Conservation (phyloP, 768 basidiomycete genomes). For the Russula virescens region DNA sequence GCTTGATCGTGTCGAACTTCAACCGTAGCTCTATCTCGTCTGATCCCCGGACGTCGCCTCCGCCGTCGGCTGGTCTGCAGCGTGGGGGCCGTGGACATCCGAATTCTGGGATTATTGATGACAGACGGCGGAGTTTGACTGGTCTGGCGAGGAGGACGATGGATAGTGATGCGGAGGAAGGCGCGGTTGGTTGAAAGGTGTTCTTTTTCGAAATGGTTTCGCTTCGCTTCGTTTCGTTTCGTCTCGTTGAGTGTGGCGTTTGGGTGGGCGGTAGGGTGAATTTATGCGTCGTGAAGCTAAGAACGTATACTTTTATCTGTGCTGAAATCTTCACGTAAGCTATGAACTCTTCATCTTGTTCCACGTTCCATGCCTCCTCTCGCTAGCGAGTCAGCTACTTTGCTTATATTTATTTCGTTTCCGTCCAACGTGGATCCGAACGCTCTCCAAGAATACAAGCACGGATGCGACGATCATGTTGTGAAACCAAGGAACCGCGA, state of each 20-base stretch:
- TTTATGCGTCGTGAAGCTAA: neutral
- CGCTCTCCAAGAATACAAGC: too few relatives aligned
- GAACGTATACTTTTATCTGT: neutral
- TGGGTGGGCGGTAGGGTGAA: neutral
- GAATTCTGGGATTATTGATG: slow-evolving; percentile 16
- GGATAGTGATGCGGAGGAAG: slow-evolving; percentile 74
- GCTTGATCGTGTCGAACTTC: slow-evolving; percentile 10
- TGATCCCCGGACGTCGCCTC: too few relatives aligned
- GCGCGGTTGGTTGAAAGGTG: slow-evolving; percentile 8
- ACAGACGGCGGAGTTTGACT: slow-evolving; percentile 24
- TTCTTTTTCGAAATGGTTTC: neutral
- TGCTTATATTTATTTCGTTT: neutral
- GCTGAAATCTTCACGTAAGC: neutral
- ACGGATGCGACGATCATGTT: too few relatives aligned
- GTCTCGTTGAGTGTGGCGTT: too few relatives aligned
- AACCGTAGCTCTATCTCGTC: slow-evolving; percentile 18
- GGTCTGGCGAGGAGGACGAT: slow-evolving; percentile 63
- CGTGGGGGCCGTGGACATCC: slow-evolving; percentile 25
- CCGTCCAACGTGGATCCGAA: too few relatives aligned
- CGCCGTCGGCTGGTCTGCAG: too few relatives aligned
- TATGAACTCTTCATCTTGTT: neutral
- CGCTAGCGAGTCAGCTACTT: neutral
- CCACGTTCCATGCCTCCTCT: too few relatives aligned
- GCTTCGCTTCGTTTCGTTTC: too few relatives aligned
- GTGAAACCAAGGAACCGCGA: too few relatives aligned